phyloP scores from a whole-genome alignment of 1,139 yeast species.

The Debaryomycetaceae sp. region DNA sequence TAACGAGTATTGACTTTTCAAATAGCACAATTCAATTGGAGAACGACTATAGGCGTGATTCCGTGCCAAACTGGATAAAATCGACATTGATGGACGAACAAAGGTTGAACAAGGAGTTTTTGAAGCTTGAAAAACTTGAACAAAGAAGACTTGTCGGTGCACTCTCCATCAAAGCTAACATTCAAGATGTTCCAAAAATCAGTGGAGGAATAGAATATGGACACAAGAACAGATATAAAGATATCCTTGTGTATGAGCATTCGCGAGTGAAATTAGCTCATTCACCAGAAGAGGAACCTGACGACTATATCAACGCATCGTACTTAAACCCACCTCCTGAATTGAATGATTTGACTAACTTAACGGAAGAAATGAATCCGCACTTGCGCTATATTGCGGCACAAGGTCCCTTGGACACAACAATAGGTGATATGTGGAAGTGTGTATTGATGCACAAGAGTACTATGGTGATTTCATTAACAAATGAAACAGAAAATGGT shows the following conservation, averaged over 20 bases:
- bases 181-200: slow-evolving; percentile 20
- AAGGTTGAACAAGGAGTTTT: slow-evolving; percentile 23
- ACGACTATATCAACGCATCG: slow-evolving; percentile 60
- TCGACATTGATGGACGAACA: slow-evolving; percentile 12
- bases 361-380: not conserved
- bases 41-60: slow-evolving; percentile 7
- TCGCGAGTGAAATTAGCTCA: slow-evolving; percentile 57
- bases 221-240: slow-evolving; percentile 72
- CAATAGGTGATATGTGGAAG: slow-evolving; percentile 81
- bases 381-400: slow-evolving; percentile 65
- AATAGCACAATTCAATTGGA: slow-evolving; percentile 10
- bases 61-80: slow-evolving; percentile 25
- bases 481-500: slow-evolving; percentile 52
- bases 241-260: slow-evolving; percentile 79
- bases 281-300: slow-evolving; percentile 11
- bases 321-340: slow-evolving; percentile 31
- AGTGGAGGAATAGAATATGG: slow-evolving; percentile 70
- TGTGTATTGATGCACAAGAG: slow-evolving; percentile 48
- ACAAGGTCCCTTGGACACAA: slow-evolving; percentile 78
- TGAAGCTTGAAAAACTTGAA: slow-evolving; percentile 27
- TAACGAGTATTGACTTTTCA: slow-evolving; percentile 7
- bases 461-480: slow-evolving; percentile 44
- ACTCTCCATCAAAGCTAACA: slow-evolving; percentile 11
- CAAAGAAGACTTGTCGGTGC: slow-evolving; percentile 31
- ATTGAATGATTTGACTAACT: slow-evolving; percentile 3